Evolutionary conservation across 2,329 filamentous ascomycete genomes (phyloP), one percentile per base, ranked within the genome.

Genomic region (Aureobasidium sp.): DNA sequence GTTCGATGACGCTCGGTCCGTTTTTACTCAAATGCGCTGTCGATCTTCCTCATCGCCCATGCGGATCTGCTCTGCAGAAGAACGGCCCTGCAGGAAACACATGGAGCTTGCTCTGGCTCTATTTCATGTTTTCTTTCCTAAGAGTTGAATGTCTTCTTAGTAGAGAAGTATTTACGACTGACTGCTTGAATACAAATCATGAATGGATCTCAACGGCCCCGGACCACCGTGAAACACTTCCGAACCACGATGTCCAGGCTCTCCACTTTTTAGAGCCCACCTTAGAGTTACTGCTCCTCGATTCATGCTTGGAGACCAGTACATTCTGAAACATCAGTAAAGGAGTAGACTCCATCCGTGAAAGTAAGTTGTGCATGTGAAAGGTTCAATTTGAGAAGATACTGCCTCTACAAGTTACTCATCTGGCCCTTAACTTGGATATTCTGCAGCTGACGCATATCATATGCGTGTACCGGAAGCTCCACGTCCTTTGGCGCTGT

Each of bases 371-470:
- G n/a, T 21, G 21, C 15, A 21, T 34, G 47, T 34, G 3, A 9
- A 21, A 21, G 2, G 3, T 2, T 34, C 5, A n/a, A 9, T n/a
- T 57, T 34, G 37, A 27, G 16, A 42, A 6, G 30, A 3, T 39
- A 13, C 21, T 21, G 10, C 25, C 30, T 36, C 41, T 44, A 44
- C n/a, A 34, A 37, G 32, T 50, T 36, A 6, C 10, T 9, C 8
- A 21, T 11, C 49, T 34, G 29, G 21, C 29, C 50, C 32, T 25
- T 29, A 13, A 42, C n/a, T 45, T 62, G 53, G 13, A 62, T 67
- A 29, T 78, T 77, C 63, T 72, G 74, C 36, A 81, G 65, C 65
- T 79, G 76, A 9, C 69, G 63, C 69, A 80, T 69, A 16, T 75
- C 73, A 64, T 77, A 81, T 1, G 77, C 69, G 6, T 63, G 63